Conservation (phyloP, 257 asterid genomes). For the Salvia splendens region DNA sequence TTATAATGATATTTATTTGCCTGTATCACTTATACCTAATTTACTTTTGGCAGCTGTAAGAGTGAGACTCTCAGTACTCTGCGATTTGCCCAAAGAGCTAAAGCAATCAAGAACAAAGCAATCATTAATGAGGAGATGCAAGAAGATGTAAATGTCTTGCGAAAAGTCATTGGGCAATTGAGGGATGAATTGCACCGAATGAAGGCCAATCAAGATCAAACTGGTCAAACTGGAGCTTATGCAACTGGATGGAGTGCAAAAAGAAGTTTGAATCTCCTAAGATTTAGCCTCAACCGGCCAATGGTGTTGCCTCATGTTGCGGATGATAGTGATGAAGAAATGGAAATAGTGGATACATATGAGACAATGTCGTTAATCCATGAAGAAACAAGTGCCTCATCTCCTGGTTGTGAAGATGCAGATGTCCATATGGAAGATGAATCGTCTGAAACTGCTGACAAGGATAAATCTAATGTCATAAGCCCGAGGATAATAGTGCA, state of each 20-base stretch:
- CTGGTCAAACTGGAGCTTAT: conserved; percentile 45
- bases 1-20: background rate
- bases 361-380: conserved; percentile 35
- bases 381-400: conserved; percentile 35
- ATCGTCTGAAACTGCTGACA: conserved; percentile 46
- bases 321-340: conserved; percentile 90
- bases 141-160: conserved; percentile 82
- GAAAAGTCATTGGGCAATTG: conserved; percentile 82
- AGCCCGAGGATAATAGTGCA: conserved; percentile 21
- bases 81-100: conserved; percentile 84
- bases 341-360: conserved; percentile 76
- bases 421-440: conserved; percentile 81
- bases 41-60: conserved; percentile 69
- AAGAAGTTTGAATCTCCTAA: conserved; percentile 86
- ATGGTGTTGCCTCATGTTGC: conserved; percentile 61
- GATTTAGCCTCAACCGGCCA: conserved; percentile 89
- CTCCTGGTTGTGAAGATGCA: conserved; percentile 47
- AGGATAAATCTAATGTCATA: conserved; percentile 34
- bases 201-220: conserved; percentile 62
- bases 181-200: conserved; percentile 83
- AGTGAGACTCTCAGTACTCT: conserved; percentile 89
- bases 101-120: conserved; percentile 96
- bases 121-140: conserved; percentile 91
- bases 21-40: conserved; percentile 9
- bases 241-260: conserved; percentile 87